Evolutionary conservation across 1,139 yeast species (phyloP), one percentile per base, ranked within the genome.

Genomic region (Diutina siamensis): DNA sequence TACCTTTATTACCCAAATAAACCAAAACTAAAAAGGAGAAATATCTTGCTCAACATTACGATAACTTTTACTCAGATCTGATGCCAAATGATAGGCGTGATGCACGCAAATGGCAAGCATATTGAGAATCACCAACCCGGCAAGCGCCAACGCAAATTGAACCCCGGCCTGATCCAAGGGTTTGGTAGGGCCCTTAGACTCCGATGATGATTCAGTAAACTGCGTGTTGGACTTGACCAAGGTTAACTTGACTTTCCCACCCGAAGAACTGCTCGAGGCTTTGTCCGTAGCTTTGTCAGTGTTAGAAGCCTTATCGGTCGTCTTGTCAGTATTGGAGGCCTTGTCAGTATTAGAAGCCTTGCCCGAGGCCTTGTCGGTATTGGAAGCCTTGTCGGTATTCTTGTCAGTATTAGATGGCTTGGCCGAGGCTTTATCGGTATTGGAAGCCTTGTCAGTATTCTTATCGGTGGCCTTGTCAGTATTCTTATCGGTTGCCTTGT

Each of bases 31-130:
- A 49, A 64, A 64, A 3, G 73, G 73, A 18, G 71, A 65, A 28
- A 64, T 57, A 42, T 57, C 61, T 46, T 64, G 67, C 36, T 66
- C 70, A 22, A 68, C 56, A n/a, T 61, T 60, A 46, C 67, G 54
- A 49, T 68, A 68, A 7, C 63, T 54, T 48, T 63, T 63, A 34
- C 58, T 61, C 1, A 62, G 54, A 44, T 60, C 56, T n/a, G 65
- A 55, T 8, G 61, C 52, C 45, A 58, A 56, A 52, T 59, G 54
- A 50, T 60, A 65, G 22, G 67, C 48, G 47, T 68, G 73, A 49
- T 67, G 72, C 40, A 68, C 53, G 31, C 58, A 51, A 35, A 68
- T 68, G 33, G 65, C 68, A 28, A 65, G 27, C 59, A 66, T 56
- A 48, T 68, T 68, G 20, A 67, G 49, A 20, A 64, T 46, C 13